Base-by-base conservation (phyloP, 2,329 filamentous ascomycete species). In the Xylariaceae sp. region DNA sequence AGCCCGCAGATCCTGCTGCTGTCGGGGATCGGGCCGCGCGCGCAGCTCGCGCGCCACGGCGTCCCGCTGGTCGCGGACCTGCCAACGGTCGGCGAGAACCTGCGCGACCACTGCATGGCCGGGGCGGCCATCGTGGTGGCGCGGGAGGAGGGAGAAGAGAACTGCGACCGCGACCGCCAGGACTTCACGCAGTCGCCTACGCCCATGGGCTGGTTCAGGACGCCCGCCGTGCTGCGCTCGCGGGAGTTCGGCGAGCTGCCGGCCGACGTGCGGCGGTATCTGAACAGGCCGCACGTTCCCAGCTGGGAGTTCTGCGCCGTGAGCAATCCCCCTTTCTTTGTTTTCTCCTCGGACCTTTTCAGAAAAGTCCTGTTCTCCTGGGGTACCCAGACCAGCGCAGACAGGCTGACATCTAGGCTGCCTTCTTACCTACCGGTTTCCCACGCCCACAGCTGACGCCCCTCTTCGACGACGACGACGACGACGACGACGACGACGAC, bases 191-290 rank as follows among this genome's bases (percentile, higher is more conserved):
- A 41, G 22, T 33, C 21, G 3, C 40, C 42, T 4, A 42, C 34
- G 4, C 42, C 44, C 5, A 49, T 49, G 44, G 64, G 57, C 8
- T 68, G 53, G 51, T 57, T 64, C 43, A 65, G 67, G 28, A 10
- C 39, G 5, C 39, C 38, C 4, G 25, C 30, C 4, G 32, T 41
- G 7, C 28, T 39, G 5, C 17, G 25, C 11, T 45, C 42, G 4
- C 10, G 25, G 3, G 45, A 49, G 29, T 49, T 46, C 34, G 10
- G 17, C 11, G 33, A 26, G 3, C 42, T 49, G 13, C 37, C 42
- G 5, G 7, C 3, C 2, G 29, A 32, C 10, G 37, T 26, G 26
- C 39, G 42, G 19, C 19, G 32, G 1, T 46, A 34, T 21, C 31
- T 45, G 18, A 21, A 25, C 15, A 32, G 33, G 21, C 30, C 34